Base-by-base conservation (phyloP, 371 early-diverging fungal species). In the Mucor racemosus region DNA sequence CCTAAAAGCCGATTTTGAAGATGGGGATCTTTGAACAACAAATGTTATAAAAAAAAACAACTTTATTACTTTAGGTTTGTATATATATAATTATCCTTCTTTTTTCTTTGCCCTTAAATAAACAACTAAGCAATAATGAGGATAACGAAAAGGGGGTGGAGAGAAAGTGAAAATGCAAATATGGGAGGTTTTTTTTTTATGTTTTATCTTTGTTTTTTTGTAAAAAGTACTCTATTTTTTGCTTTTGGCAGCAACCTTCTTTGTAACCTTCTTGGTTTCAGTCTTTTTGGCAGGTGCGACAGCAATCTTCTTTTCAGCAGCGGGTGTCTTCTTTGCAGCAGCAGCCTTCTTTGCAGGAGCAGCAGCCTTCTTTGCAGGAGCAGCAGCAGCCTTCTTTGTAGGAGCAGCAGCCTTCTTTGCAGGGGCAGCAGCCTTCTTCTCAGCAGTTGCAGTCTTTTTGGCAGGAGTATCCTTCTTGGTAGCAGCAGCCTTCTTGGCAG, bases 201-300 rank as follows among this genome's bases (percentile, higher is more conserved):
- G 42, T 5, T 41, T 41, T 41, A 5, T 53, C 5, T 53, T 13
- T 21, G 14, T 53, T 26, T 38, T 38, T 9, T 38, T 11, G 1
- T 26, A 26, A 26, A 19, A 9, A 19, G 17, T 53, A 53, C 53
- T 56, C 57, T 64, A 64, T 64, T 64, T 64, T 11, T 64, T 64
- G 57, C 15, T 64, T 17, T 56, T 58, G 26, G 53, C 34, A 56
- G 41, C 57, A 33, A 35, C 57, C 64, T 64, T 64, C 56, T 64
- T 64, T 38, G 64, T 64, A 21, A 64, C 57, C n/a, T 64, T 64
- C 21, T 64, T 64, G 9, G 56, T 56, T 42, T 55, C 64, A 19
- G 41, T 19, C 44, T 64, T 64, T 41, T 64, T 64, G 13, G 64
- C 57, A 14, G 64, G 57, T 19, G 63, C 54, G 31, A 62, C 63